phyloP scores from a whole-genome alignment of 805 yeast species.

The Teunomyces atbi region DNA sequence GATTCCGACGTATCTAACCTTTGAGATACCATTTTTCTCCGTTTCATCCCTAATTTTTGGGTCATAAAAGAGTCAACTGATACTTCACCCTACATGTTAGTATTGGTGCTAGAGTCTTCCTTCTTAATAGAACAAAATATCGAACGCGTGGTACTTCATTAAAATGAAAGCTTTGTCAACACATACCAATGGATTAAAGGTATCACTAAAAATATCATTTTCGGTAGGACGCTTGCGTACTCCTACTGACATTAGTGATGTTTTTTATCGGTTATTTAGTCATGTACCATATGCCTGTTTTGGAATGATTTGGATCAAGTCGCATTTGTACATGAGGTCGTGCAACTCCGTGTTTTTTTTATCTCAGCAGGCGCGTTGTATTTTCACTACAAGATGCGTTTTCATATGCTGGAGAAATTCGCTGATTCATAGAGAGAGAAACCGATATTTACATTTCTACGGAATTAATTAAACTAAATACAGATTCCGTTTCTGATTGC shows the following conservation, averaged over 20 bases:
- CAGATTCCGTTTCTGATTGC: too few relatives aligned
- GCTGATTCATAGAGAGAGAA: too few relatives aligned
- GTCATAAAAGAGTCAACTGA: slow-evolving; percentile 11
- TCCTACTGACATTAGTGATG: neutral
- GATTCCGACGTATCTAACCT: neutral
- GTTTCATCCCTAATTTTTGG: slow-evolving; percentile 7
- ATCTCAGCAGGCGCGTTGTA: too few relatives aligned
- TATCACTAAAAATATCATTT: neutral
- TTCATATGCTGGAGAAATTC: too few relatives aligned
- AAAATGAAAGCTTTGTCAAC: neutral
- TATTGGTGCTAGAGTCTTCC: neutral
- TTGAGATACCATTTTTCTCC: slow-evolving; percentile 8
- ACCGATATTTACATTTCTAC: too few relatives aligned
- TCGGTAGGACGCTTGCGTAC: neutral
- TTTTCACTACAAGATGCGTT: too few relatives aligned
- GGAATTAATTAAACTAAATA: too few relatives aligned
- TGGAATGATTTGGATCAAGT: neutral
- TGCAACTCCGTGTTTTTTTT: neutral
- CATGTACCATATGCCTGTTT: neutral
- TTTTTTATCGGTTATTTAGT: neutral
- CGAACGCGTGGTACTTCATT: neutral
- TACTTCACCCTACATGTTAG: slow-evolving; percentile 8
- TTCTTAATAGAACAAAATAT: neutral
- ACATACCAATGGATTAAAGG: slow-evolving; percentile 4
- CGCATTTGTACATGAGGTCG: neutral